Evolutionary conservation across 2,329 filamentous ascomycete species (phyloP).

Genomic region (Bipolaris zeicola): DNA sequence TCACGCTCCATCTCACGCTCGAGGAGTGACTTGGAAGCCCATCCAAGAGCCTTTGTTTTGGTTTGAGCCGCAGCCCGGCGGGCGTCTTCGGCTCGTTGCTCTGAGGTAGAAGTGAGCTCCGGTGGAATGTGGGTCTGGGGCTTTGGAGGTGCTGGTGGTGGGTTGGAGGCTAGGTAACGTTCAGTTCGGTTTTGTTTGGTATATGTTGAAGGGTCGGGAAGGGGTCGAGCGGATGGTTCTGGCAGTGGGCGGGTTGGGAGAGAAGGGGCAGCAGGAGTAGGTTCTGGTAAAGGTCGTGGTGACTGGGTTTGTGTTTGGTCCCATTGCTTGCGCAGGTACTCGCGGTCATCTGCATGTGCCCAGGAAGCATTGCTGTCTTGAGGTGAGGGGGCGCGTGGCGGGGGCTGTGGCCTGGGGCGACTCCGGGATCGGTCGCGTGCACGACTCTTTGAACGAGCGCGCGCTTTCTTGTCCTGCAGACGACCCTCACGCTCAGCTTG

Average conservation of each 20-base stretch:
- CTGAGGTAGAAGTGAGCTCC: slow-evolving; percentile 63
- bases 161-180: slow-evolving; percentile 62
- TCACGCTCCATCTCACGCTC: slow-evolving; percentile 84
- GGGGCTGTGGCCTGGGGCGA: slow-evolving; percentile 40
- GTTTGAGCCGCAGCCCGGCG: slow-evolving; percentile 63
- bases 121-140: slow-evolving; percentile 51
- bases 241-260: slow-evolving; percentile 58
- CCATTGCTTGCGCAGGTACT: slow-evolving; percentile 66
- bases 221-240: slow-evolving; percentile 39
- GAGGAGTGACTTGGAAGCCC: slow-evolving; percentile 71
- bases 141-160: slow-evolving; percentile 55
- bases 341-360: slow-evolving; percentile 68
- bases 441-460: slow-evolving; percentile 46
- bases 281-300: slow-evolving; percentile 43
- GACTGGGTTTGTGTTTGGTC: slow-evolving; percentile 47
- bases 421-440: slow-evolving; percentile 44
- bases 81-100: slow-evolving; percentile 67
- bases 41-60: slow-evolving; percentile 66
- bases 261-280: slow-evolving; percentile 35
- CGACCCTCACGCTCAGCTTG: slow-evolving; percentile 64
- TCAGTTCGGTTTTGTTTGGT: slow-evolving; percentile 57
- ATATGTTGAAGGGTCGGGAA: slow-evolving; percentile 44
- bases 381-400: slow-evolving; percentile 49
- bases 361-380: slow-evolving; percentile 64
- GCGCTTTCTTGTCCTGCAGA: slow-evolving; percentile 46